A percentile compares a stretch with the other conserved stretches of the same genome.
These are phyloP conservation scores for Candida chilensis DNA, from an alignment of 805 yeast species.

Conservation along the genomic window DNA sequence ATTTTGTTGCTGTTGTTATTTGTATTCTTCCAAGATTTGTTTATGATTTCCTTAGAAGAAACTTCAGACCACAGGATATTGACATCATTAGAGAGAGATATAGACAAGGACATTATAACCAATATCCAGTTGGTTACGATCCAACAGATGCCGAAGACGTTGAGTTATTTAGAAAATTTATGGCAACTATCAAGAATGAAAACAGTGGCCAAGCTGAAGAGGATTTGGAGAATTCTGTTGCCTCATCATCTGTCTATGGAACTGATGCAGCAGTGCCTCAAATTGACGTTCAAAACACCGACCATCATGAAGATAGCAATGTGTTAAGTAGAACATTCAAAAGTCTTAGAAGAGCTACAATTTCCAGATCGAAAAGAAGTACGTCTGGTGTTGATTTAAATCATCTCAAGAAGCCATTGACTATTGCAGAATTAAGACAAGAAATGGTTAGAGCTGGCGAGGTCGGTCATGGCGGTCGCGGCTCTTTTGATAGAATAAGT, in stretches of 20 bases:
- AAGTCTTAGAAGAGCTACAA: conserved; percentile 11
- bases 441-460: conserved; percentile 30
- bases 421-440: conserved; percentile 20
- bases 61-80: conserved; percentile 55
- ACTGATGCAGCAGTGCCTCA: conserved; percentile 11
- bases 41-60: conserved; percentile 36
- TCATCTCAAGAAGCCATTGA: conserved; percentile 21
- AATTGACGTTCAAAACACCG: conserved; percentile 9
- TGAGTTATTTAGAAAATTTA: conserved; percentile 9
- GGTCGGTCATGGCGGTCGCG: conserved; percentile 18
- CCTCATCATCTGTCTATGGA: not conserved
- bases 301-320: too few relatives aligned
- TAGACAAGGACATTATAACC: conserved; percentile 39
- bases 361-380: conserved; percentile 5
- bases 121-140: conserved; percentile 40
- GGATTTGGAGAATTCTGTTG: conserved; percentile 2
- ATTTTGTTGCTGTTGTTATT: conserved; percentile 43
- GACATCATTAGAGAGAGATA: conserved; percentile 64
- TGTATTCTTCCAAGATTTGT: conserved; percentile 56
- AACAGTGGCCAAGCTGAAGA: not conserved
- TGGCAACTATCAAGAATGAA: conserved; percentile 2
- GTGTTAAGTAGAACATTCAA: conserved; percentile 15
- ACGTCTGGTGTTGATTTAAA: conserved; percentile 10
- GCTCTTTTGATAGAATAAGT: conserved; percentile 27
- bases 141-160: conserved; percentile 36